These are phyloP conservation scores for Sordariomycetes sp. DNA, from an alignment of 2,329 filamentous ascomycete genomes.

Conservation along the genomic window DNA sequence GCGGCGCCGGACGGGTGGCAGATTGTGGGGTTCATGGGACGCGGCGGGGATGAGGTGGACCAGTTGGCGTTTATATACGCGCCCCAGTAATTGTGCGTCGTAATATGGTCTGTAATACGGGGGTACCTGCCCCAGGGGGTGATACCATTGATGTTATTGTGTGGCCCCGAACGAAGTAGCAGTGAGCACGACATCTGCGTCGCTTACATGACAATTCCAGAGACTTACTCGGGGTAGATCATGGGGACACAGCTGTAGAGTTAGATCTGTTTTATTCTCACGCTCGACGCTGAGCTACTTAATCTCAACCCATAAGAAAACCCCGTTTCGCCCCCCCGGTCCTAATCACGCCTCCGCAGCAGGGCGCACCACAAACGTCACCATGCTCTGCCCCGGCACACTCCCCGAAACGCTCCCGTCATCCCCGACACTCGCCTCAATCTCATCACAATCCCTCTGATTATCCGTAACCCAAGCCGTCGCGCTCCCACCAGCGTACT, in stretches of 20 bases:
- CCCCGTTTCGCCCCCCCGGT: background rate
- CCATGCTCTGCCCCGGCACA: conserved; percentile 2
- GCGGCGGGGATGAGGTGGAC: conserved; percentile 44
- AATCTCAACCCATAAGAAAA: no score
- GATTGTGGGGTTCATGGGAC: conserved; percentile 42
- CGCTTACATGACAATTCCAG: no score
- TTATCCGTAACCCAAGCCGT: conserved; percentile 2
- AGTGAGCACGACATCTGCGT: no score
- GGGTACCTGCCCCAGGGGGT: no score
- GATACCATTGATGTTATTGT: no score
- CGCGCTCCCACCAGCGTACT: background rate
- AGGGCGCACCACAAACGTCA: conserved; percentile 1
- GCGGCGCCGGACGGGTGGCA: conserved; percentile 36
- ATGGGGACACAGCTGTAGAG: no score
- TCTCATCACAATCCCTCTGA: background rate
- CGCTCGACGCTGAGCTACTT: no score
- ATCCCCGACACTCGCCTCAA: background rate
- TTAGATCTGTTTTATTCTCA: no score
- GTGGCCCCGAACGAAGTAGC: no score
- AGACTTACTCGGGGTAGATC: no score
- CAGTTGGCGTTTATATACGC: conserved; percentile 38
- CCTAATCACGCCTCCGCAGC: background rate
- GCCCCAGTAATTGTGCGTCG: conserved; percentile 21
- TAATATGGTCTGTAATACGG: no score
- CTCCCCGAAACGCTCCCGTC: background rate